Evolutionary conservation across 23 red algal genomes (phyloP), one percentile per base, ranked within the genome.

Genomic region (Gracilariopsis chorda): DNA sequence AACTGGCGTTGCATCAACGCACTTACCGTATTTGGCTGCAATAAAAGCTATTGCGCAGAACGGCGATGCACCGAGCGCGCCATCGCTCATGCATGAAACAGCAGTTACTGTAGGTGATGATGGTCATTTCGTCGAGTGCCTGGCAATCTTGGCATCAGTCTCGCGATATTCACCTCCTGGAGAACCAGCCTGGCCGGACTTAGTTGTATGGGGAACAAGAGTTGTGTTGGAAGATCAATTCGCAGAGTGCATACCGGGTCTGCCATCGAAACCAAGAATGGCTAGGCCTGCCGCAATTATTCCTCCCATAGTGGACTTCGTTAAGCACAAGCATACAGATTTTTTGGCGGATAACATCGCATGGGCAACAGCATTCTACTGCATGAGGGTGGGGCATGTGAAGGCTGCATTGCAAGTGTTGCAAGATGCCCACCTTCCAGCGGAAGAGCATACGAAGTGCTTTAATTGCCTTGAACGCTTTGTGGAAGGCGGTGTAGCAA

Each of bases 331-430:
- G 62, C 41, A 68, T 36, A 68, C 20, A 39, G 62, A 68, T 12
- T 68, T 68, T 41, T 68, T 68, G 14, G 62, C 62, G 2, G 62
- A 68, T 36, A 68, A 68, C 27, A 68, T 68, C 32, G 62, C 62
- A 40, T 94, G 82, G 82, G 72, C 92, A 5, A 57, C 70, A 32
- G 87, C 86, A 25, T 94, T 80, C 53, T 94, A 69, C 55, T 88
- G 84, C 55, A 61, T 94, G 10, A 83, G 92, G 19, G 70, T 84
- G 17, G 92, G 92, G 2, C 82, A 94, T 48, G 48, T 94, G 46
- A 49, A 39, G 42, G 80, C 92, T 12, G 92, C 92, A 0, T 20
- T 77, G 11, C 74, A 84, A 30, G 78, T 84, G 57, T 76, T 86
- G 33, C 34, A 68, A 19, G 62, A 41, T 41, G 33, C 62, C 13